Conservation (phyloP, 768 basidiomycete genomes). For the Tulasnella sp. region DNA sequence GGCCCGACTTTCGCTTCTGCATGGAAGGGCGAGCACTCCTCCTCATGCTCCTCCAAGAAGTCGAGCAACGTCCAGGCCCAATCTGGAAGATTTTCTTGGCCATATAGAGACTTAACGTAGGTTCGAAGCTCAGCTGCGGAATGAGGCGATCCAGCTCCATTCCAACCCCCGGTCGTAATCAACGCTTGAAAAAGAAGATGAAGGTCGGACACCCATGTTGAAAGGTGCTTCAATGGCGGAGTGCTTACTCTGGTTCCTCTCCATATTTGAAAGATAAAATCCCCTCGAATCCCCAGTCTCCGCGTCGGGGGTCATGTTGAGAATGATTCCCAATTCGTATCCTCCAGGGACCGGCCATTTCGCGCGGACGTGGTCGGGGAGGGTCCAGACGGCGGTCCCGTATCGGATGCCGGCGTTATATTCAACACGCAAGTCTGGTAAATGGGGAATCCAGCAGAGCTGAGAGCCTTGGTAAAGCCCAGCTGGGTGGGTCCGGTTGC, state of each 20-base stretch:
- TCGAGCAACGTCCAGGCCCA: constrained; percentile 17
- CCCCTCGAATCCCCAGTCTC: constrained; percentile 3
- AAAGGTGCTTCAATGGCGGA: neutral
- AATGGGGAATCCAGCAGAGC: constrained; percentile 1
- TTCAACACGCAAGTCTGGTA: neutral
- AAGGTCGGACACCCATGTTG: neutral
- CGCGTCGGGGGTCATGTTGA: neutral
- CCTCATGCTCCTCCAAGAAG: constrained; percentile 22
- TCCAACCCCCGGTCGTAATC: constrained; percentile 8
- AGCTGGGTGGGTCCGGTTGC: constrained; percentile 21
- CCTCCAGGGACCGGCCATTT: neutral
- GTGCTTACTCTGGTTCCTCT: constrained; percentile 6
- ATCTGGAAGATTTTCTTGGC: neutral
- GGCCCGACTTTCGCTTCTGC: constrained; percentile 11
- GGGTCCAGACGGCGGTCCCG: neutral
- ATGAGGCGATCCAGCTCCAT: neutral
- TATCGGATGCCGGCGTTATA: constrained; percentile 20
- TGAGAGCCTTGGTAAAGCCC: constrained; percentile 9
- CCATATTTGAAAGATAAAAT: neutral
- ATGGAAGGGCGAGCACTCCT: constrained; percentile 1
- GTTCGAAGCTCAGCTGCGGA: constrained; percentile 5
- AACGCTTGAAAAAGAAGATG: neutral
- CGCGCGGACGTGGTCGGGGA: constrained; percentile 13
- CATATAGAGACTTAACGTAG: neutral
- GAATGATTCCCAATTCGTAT: neutral